These are phyloP conservation scores for Hypsizygus marmoreus DNA, from an alignment of 768 basidiomycete genomes.

Conservation along the genomic window DNA sequence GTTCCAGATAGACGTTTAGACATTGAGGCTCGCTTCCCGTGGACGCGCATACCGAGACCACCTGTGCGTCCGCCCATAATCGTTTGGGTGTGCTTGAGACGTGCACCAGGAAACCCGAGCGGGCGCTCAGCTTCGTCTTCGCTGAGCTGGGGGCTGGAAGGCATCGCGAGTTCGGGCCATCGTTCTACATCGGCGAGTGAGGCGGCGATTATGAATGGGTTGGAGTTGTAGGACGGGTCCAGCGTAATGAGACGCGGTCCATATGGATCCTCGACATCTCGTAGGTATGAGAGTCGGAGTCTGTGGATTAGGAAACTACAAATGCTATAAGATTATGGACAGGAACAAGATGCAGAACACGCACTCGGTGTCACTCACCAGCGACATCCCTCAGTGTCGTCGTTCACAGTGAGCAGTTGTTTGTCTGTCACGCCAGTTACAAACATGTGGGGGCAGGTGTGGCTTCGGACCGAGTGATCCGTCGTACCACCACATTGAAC, in stretches of 20 bases:
- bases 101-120: slow-evolving; percentile 49
- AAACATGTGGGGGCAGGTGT: too few relatives aligned
- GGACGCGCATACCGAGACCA: slow-evolving; percentile 75
- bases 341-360: slow-evolving; percentile 15
- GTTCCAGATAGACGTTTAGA: slow-evolving; percentile 51
- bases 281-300: slow-evolving; percentile 84
- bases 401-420: slow-evolving; percentile 6
- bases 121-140: slow-evolving; percentile 64
- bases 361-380: slow-evolving; percentile 66
- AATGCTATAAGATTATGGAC: background rate
- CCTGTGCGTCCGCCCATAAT: slow-evolving; percentile 80
- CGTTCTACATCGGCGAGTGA: slow-evolving; percentile 75
- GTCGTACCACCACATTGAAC: too few relatives aligned
- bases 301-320: slow-evolving; percentile 75
- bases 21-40: slow-evolving; percentile 58
- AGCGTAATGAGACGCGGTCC: slow-evolving; percentile 80
- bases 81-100: slow-evolving; percentile 84
- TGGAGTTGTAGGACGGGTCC: slow-evolving; percentile 73
- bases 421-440: slow-evolving; percentile 25
- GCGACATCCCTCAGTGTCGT: slow-evolving; percentile 44
- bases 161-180: slow-evolving; percentile 84
- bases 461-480: too few relatives aligned
- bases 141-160: slow-evolving; percentile 70
- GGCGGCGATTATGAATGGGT: slow-evolving; percentile 81
- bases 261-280: slow-evolving; percentile 85